A percentile compares a stretch with the other conserved stretches of the same genome.
phyloP scores from a whole-genome alignment of 805 yeast species.

The Torulaspora maleeae region DNA sequence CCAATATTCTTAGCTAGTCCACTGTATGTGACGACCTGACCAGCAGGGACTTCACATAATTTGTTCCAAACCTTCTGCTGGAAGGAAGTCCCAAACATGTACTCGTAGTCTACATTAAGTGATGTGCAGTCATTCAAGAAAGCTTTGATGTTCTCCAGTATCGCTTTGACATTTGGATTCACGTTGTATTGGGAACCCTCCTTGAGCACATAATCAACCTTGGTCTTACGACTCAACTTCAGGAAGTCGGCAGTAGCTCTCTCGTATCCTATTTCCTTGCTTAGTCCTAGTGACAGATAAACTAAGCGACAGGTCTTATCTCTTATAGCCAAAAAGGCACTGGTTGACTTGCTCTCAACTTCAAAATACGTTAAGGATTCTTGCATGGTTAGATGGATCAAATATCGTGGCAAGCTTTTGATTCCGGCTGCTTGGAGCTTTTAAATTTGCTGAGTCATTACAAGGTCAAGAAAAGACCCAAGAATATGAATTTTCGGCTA shows the following conservation, averaged over 20 bases:
- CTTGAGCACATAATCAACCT: constrained; percentile 7
- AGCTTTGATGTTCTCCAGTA: not conserved
- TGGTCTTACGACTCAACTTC: constrained; percentile 18
- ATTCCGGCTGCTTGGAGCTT: too few species aligned
- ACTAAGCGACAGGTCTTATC: constrained; percentile 15
- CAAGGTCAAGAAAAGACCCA: too few species aligned
- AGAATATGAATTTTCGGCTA: not conserved
- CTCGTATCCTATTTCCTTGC: constrained; percentile 11
- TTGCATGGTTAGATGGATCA: constrained; percentile 2
- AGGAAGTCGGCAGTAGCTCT: constrained; percentile 13
- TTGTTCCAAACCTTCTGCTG: constrained; percentile 40
- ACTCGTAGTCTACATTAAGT: constrained; percentile 19
- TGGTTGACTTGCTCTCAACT: constrained; percentile 11
- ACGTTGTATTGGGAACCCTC: not conserved
- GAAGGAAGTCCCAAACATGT: constrained; percentile 39
- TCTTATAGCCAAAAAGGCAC: constrained; percentile 17
- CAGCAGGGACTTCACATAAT: constrained; percentile 30
- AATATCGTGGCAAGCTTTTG: too few species aligned
- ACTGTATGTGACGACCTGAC: constrained; percentile 35
- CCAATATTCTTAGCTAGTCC: constrained; percentile 35
- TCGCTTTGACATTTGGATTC: constrained; percentile 1
- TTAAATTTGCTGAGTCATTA: too few species aligned
- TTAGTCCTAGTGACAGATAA: constrained; percentile 19
- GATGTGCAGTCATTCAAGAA: constrained; percentile 5
- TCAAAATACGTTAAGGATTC: constrained; percentile 15